phyloP scores from a whole-genome alignment of 2,329 filamentous ascomycete species.

The Colletotrichum sojae region DNA sequence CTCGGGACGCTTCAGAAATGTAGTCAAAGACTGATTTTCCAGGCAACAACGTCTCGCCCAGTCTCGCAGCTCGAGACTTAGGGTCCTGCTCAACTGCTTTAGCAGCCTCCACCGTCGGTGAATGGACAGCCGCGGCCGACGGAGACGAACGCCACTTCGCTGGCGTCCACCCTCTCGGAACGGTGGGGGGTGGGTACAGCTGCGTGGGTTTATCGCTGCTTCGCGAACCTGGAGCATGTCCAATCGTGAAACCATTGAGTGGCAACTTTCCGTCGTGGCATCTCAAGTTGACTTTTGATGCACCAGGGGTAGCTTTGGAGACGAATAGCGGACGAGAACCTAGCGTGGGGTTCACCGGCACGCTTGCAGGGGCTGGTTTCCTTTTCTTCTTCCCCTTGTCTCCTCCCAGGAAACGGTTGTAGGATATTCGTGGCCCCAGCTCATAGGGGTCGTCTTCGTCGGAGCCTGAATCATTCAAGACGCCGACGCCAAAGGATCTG shows the following conservation, averaged over 20 bases:
- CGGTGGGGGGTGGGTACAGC: conserved; percentile 74
- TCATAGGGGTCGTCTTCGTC: conserved; percentile 97
- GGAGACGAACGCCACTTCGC: conserved; percentile 49
- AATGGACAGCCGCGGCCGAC: conserved; percentile 54
- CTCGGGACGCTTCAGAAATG: conserved; percentile 82
- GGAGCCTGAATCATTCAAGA: conserved; percentile 93
- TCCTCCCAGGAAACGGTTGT: conserved; percentile 84
- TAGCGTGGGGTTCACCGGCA: conserved; percentile 74
- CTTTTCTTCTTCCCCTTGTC: conserved; percentile 80
- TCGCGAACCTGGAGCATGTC: conserved; percentile 65
- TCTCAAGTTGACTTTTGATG: conserved; percentile 61
- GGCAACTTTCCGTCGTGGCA: conserved; percentile 89
- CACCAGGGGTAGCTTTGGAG: conserved; percentile 63
- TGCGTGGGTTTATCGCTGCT: conserved; percentile 56
- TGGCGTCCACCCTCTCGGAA: conserved; percentile 83
- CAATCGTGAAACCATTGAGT: conserved; percentile 84
- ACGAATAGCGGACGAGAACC: conserved; percentile 81
- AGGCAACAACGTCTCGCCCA: conserved; percentile 84
- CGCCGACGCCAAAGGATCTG: conserved; percentile 86
- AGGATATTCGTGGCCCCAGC: conserved; percentile 90
- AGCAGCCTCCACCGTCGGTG: conserved; percentile 83
- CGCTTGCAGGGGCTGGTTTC: conserved; percentile 56
- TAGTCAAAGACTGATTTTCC: conserved; percentile 98
- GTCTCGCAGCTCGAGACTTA: conserved; percentile 76
- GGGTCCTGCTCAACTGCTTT: conserved; percentile 83